phyloP scores from a whole-genome alignment of 345 rosid genomes.

The Sonneratia alba region DNA sequence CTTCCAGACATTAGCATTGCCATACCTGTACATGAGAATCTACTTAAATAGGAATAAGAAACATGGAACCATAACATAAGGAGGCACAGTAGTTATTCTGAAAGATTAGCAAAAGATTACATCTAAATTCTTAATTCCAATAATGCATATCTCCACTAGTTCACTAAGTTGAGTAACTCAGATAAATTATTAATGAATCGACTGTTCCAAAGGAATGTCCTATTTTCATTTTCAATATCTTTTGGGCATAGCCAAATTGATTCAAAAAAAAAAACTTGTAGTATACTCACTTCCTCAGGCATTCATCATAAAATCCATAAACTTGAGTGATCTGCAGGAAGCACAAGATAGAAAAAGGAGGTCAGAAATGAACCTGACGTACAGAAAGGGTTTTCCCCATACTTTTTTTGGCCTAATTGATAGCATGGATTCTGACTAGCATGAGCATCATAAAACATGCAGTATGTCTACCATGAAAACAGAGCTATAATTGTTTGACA shows the following conservation, averaged over 20 bases:
- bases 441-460: neutral
- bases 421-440: neutral
- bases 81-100: neutral
- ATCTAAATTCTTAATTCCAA: neutral
- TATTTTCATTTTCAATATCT: neutral
- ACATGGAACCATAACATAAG: neutral
- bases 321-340: constrained; percentile 90
- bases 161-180: neutral
- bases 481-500: neutral
- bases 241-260: no score
- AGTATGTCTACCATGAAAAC: neutral
- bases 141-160: neutral
- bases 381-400: neutral
- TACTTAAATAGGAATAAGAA: neutral
- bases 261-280: neutral
- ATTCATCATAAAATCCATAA: constrained; percentile 97
- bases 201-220: neutral
- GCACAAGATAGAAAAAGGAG: neutral
- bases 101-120: neutral
- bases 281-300: constrained; percentile 79
- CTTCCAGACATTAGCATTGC: constrained; percentile 98
- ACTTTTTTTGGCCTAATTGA: neutral
- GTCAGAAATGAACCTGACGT: neutral
- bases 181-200: neutral
- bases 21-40: constrained; percentile 57